Base-by-base conservation (phyloP, 371 early-diverging fungal genomes). In the Mucor irregularis region DNA sequence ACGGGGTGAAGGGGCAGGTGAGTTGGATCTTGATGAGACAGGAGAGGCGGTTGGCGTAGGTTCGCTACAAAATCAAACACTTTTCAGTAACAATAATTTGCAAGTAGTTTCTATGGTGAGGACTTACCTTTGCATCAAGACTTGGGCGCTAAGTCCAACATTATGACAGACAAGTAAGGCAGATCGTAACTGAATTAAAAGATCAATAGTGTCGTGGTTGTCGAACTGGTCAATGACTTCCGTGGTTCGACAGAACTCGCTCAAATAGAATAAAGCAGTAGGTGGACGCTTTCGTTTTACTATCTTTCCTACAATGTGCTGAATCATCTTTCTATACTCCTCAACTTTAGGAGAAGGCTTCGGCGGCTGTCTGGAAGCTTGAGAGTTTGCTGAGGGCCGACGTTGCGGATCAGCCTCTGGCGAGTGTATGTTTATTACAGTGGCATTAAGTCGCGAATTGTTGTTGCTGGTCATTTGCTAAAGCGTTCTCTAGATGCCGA, bases 281-380 rank as follows among this genome's bases (percentile, higher is more conserved):
- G 76, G 68, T 0, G 79, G 80, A 35, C 69, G 56, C 28, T 76
- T 71, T 40, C 80, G 52, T 64, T 76, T 79, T 2, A 59, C 19
- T 30, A 79, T 58, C 26, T 76, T 75, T 14, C 42, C 39, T 24
- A 72, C 45, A 39, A 74, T 74, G 22, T 63, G 70, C 17, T 66
- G 72, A 40, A 79, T 72, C 53, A 71, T 66, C 33, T 76, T 79
- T 26, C 64, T 57, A 22, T 67, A 71, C 19, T 73, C 75, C 26
- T 78, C 68, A 13, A 69, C 63, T 39, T 74, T 73, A 17, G 73
- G 78, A 10, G 73, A 66, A 16, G 55, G 57, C 14, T 56, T 57
- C 14, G 46, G 42, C 2, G 43, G 10, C 21, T 44, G 51, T 7
- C 35, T 37, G 4, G 65, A 56, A n/a, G 47, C 40, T 39, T 56